Evolutionary conservation across 2,329 filamentous ascomycete genomes (phyloP).

Genomic region (Botrytis pseudocinerea): DNA sequence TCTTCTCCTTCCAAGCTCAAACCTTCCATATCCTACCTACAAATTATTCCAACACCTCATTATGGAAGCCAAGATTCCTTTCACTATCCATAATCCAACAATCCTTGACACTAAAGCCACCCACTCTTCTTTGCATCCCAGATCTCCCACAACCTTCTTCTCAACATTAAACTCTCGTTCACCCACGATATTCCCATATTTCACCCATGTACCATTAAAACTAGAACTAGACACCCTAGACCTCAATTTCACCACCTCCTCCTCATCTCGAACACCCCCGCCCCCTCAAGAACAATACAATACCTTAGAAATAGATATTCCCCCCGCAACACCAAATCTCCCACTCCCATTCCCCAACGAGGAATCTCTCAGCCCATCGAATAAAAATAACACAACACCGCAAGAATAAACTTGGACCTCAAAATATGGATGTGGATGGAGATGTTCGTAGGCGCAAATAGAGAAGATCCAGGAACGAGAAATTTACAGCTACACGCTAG

Average conservation of each 20-base stretch:
- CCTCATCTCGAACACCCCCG: not conserved
- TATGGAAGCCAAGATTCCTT: no score
- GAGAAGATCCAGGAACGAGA: not conserved
- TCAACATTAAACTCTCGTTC: not conserved
- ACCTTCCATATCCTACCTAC: not conserved
- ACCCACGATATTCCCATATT: not conserved
- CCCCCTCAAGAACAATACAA: no score
- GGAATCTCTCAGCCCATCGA: no score
- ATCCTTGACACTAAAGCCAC: no score
- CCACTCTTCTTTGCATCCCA: not conserved
- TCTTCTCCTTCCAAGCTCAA: not conserved
- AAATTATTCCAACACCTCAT: no score
- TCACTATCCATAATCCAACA: no score
- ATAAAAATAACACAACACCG: no score
- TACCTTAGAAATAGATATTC: not conserved
- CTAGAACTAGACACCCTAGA: not conserved
- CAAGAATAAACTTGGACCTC: no score
- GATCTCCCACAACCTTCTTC: not conserved
- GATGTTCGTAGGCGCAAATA: no score
- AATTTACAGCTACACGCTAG: fast-evolving
- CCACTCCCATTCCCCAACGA: no score
- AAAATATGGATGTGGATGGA: no score
- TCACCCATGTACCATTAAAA: not conserved
- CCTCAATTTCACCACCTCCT: not conserved
- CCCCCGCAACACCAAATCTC: no score